Percentiles rank a stretch among this genome's conserved stretches.
phyloP scores from a whole-genome alignment of 306 rosid genomes.

The Dryas drummondii region DNA sequence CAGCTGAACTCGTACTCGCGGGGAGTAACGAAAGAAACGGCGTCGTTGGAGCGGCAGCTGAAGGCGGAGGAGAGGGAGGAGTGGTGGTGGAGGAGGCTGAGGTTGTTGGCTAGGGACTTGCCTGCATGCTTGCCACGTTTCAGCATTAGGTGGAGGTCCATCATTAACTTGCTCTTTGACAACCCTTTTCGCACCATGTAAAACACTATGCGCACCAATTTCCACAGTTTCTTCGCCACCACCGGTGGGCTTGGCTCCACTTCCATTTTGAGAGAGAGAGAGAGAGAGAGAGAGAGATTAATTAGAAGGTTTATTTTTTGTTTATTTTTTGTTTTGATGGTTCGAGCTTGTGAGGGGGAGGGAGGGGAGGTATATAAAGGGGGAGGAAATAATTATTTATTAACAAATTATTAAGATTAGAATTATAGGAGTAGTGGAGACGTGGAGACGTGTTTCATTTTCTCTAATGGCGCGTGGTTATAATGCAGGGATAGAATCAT shows the following conservation, averaged over 20 bases:
- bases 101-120: slow-evolving; percentile 54
- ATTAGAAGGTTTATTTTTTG: slow-evolving; percentile 3
- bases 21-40: slow-evolving; percentile 53
- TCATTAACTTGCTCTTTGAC: slow-evolving; percentile 55
- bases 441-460: neutral
- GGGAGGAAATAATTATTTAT: slow-evolving; percentile 26
- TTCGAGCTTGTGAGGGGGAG: slow-evolving; percentile 17
- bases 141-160: slow-evolving; percentile 51
- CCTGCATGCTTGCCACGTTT: slow-evolving; percentile 75
- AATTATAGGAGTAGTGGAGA: neutral
- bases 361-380: slow-evolving; percentile 38
- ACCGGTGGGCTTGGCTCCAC: slow-evolving; percentile 42
- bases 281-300: slow-evolving; percentile 8
- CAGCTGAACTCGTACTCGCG: slow-evolving; percentile 94
- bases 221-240: slow-evolving; percentile 65
- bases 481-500: neutral
- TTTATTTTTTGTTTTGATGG: neutral
- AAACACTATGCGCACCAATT: slow-evolving; percentile 48
- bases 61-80: slow-evolving; percentile 42
- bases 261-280: slow-evolving; percentile 48
- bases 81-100: slow-evolving; percentile 44
- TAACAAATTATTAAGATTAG: slow-evolving; percentile 12
- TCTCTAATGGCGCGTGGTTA: slow-evolving; percentile 4
- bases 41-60: slow-evolving; percentile 46
- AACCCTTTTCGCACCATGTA: slow-evolving; percentile 67